phyloP scores from a whole-genome alignment of 306 rosid species.

The Casuarina glauca region DNA sequence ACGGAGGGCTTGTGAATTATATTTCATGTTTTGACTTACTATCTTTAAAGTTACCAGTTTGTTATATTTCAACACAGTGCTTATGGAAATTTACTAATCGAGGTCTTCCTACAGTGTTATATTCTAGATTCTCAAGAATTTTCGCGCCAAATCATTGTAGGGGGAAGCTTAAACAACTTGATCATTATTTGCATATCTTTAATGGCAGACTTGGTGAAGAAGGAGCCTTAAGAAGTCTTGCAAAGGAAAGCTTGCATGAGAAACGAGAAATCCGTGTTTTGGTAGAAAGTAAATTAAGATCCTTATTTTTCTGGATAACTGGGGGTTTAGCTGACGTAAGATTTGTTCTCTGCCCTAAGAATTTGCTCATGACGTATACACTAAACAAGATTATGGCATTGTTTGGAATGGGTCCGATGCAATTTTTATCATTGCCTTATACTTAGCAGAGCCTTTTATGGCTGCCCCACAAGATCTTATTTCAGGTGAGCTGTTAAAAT shows the following conservation, averaged over 20 bases:
- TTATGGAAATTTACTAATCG: too few relatives aligned
- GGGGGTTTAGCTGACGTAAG: background rate
- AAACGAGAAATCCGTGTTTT: background rate
- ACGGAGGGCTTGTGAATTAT: too few relatives aligned
- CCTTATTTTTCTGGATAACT: background rate
- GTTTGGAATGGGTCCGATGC: background rate
- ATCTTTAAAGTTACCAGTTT: too few relatives aligned
- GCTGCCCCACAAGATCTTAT: background rate
- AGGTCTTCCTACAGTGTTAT: background rate
- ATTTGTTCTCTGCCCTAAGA: background rate
- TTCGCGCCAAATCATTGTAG: background rate
- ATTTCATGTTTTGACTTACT: too few relatives aligned
- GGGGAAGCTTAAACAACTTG: background rate
- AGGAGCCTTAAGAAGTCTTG: background rate
- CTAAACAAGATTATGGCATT: background rate
- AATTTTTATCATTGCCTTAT: background rate
- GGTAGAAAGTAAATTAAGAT: background rate
- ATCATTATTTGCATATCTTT: background rate
- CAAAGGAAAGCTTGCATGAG: background rate
- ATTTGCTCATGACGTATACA: background rate
- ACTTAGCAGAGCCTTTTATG: background rate
- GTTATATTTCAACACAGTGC: too few relatives aligned
- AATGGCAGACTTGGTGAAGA: background rate
- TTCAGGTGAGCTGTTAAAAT: background rate
- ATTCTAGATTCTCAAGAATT: background rate